Base-by-base conservation (phyloP, 495 filamentous ascomycete genomes). In the Aspergillus panamensis region DNA sequence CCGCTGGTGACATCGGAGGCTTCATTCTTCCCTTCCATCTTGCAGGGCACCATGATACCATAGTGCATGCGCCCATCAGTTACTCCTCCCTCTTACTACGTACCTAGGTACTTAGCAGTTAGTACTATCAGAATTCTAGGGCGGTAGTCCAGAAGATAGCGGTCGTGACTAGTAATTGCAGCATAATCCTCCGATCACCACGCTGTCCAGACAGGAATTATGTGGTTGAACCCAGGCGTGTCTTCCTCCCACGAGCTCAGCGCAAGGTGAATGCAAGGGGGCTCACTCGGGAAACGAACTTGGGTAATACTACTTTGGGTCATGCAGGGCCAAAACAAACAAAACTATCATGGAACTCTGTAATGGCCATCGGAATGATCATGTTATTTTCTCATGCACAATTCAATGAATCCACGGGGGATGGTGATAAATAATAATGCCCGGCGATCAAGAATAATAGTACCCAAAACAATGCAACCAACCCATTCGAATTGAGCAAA, bases 181-280 rank as follows among this genome's bases (percentile, higher is more conserved):
- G 42, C 17, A 16, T 33, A 51, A 59, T 53, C 16, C 50, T 53
- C 57, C 57, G 57, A 21, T 47, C 17, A 45, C 42, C 42, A 45
- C 42, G 42, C 42, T 45, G 42, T 20, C 42, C 42, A 56, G 43
- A 37, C 30, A 16, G 43, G 31, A 56, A 56, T 48, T 51, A 51
- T 48, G 47, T 49, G 9, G 47, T 49, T 49, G 30, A 33, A 44
- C 53, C 51, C 50, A 52, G 39, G 45, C 29, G 19, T 19, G 42
- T 57, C 59, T 58, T 55, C 39, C 32, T 42, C 58, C 61, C 64
- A 67, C 64, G 64, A 67, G 61, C 61, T 55, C 51, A 50, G 31
- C 55, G 16, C 59, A 61, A 55, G 35, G 47, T 55, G 51, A 60
- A 62, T 50, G 59, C 64, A 63, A 67, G 59, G 64, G 59, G 60